Conservation (phyloP, 495 filamentous ascomycete species). For the Penicillium cosmopolitanum region DNA sequence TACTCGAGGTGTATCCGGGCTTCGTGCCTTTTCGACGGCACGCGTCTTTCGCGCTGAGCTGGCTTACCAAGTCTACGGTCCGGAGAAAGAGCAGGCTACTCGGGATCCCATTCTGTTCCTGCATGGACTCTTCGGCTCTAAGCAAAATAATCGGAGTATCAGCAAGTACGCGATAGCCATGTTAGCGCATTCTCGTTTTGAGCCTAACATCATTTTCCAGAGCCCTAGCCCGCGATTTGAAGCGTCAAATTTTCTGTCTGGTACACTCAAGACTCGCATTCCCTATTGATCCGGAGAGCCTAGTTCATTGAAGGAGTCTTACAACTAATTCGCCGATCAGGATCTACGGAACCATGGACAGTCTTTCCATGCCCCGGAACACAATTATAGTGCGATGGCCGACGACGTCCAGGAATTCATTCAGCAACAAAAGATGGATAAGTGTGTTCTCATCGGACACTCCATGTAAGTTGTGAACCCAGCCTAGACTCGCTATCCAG, state of each 20-base stretch:
- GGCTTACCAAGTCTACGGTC: slow-evolving; percentile 47
- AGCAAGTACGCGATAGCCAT: slow-evolving; percentile 70
- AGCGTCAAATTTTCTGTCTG: slow-evolving; percentile 79
- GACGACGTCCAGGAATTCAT: slow-evolving; percentile 87
- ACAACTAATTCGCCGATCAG: slow-evolving; percentile 41
- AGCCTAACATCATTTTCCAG: slow-evolving; percentile 49
- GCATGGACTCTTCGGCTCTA: slow-evolving; percentile 94
- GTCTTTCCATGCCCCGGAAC: slow-evolving; percentile 72
- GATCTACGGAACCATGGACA: slow-evolving; percentile 96
- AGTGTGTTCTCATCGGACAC: slow-evolving; percentile 84
- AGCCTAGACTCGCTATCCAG: not conserved
- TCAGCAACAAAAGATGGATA: slow-evolving; percentile 65
- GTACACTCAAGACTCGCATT: slow-evolving; percentile 51
- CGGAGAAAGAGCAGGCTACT: slow-evolving; percentile 37
- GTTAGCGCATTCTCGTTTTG: not conserved
- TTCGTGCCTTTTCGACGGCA: slow-evolving; percentile 44
- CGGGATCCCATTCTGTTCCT: slow-evolving; percentile 79
- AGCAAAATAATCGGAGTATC: slow-evolving; percentile 93
- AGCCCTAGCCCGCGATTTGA: slow-evolving; percentile 78
- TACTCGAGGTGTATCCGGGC: slow-evolving; percentile 17
- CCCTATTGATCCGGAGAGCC: not conserved
- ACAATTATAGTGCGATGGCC: slow-evolving; percentile 86
- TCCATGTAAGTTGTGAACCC: slow-evolving; percentile 69
- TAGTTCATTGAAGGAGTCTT: not conserved
- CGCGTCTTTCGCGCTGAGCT: slow-evolving; percentile 35